A percentile compares a stretch with the other conserved stretches of the same genome.
These are phyloP conservation scores for Cladobotryum protrusum DNA, from an alignment of 2,329 filamentous ascomycete genomes.

Conservation along the genomic window DNA sequence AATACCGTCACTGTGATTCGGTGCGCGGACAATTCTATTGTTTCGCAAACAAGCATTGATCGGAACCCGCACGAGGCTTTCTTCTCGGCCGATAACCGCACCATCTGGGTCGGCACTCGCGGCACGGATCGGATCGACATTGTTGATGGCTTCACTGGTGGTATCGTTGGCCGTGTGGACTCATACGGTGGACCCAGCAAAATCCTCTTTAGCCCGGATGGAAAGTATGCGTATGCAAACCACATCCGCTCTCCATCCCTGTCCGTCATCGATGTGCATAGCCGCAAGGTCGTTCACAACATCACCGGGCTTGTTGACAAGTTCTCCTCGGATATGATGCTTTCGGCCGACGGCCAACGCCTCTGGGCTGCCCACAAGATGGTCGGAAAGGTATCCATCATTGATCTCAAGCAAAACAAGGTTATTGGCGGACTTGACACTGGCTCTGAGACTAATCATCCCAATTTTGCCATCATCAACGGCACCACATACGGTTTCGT, in stretches of 20 bases:
- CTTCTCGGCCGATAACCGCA: constrained; percentile 12
- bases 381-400: constrained; percentile 10
- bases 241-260: constrained; percentile 12
- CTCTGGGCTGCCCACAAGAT: constrained; percentile 13
- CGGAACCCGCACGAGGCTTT: constrained; percentile 14
- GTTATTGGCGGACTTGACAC: constrained; percentile 10
- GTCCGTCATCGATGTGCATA: constrained; percentile 11
- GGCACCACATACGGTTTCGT: constrained; percentile 10
- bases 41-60: constrained; percentile 11
- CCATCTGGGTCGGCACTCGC: constrained; percentile 13
- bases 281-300: constrained; percentile 3
- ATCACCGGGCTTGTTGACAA: constrained; percentile 7
- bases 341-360: constrained; percentile 10
- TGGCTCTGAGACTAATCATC: constrained; percentile 12
- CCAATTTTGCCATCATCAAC: constrained; percentile 11
- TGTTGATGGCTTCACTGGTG: constrained; percentile 12
- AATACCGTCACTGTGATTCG: constrained; percentile 14
- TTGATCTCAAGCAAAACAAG: background rate
- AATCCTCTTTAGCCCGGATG: constrained; percentile 14
- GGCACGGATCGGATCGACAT: constrained; percentile 12
- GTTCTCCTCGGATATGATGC: constrained; percentile 15
- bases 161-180: constrained; percentile 4
- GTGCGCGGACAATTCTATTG: constrained; percentile 10
- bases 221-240: constrained; percentile 12
- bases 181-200: constrained; percentile 14